Percentiles rank a stretch among this genome's conserved stretches.
Conservation (phyloP, 1,284 basidiomycete species). For the Ganoderma meredithae region DNA sequence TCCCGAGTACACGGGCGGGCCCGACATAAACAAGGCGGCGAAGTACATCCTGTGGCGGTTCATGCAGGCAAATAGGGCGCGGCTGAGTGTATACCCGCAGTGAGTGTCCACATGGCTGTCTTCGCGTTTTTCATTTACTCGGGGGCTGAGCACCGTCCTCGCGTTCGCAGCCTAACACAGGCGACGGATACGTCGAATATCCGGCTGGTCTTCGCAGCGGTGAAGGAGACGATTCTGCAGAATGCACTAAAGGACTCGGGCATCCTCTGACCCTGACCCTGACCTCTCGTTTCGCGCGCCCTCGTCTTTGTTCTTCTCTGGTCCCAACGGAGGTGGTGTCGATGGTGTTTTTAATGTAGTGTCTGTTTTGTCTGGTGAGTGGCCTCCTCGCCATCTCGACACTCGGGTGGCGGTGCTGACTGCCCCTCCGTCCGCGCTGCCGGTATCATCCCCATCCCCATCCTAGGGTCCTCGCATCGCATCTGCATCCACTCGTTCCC, state of each 20-base stretch:
- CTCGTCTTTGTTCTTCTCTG: neutral
- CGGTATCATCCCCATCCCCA: neutral
- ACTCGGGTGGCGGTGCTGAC: constrained; percentile 6
- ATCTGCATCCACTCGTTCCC: constrained; percentile 25
- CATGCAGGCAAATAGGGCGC: constrained; percentile 92
- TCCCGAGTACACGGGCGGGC: constrained; percentile 93
- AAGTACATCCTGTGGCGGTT: constrained; percentile 99
- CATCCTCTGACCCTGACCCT: constrained; percentile 56
- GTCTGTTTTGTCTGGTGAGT: constrained; percentile 26
- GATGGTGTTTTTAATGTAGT: constrained; percentile 17
- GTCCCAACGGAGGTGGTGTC: constrained; percentile 7
- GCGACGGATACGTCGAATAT: constrained; percentile 86
- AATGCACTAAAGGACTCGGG: constrained; percentile 88
- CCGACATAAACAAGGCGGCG: constrained; percentile 97
- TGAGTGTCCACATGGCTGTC: constrained; percentile 51
- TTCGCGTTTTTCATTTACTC: neutral
- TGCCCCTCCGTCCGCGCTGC: neutral
- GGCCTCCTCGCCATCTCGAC: neutral
- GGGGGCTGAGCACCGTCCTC: constrained; percentile 1
- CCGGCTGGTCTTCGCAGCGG: constrained; percentile 93
- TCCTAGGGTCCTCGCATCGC: constrained; percentile 19
- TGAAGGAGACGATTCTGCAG: constrained; percentile 97
- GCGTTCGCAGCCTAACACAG: constrained; percentile 68
- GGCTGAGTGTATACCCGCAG: constrained; percentile 93
- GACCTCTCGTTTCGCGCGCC: neutral